phyloP scores from a whole-genome alignment of 2,329 filamentous ascomycete genomes.

The Aspergillus costaricaensis region DNA sequence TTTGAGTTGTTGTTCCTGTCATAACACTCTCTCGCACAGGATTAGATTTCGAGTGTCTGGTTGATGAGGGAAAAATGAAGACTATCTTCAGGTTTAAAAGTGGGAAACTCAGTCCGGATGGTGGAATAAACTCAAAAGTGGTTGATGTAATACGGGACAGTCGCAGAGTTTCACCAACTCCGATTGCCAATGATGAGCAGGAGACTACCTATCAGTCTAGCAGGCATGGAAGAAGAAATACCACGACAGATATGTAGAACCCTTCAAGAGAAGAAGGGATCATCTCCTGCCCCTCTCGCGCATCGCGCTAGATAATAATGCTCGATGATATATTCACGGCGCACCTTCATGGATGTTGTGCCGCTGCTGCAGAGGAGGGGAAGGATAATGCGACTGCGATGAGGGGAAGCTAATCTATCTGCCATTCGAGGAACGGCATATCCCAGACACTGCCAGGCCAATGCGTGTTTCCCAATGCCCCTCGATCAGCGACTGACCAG shows the following conservation, averaged over 20 bases:
- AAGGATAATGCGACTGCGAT: conserved; percentile 1
- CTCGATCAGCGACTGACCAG: conserved; percentile 13
- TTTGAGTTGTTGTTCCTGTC: not conserved
- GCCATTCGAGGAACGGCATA: not conserved
- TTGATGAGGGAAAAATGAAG: not conserved
- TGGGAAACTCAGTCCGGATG: not conserved
- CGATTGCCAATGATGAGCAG: not conserved
- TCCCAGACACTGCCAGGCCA: conserved; percentile 6
- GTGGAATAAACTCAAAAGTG: conserved; percentile 1
- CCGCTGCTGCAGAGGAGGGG: conserved; percentile 7
- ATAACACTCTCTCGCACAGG: not conserved
- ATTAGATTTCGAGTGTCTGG: not conserved
- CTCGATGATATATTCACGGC: not conserved
- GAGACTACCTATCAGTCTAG: not conserved
- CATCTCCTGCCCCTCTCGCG: not conserved
- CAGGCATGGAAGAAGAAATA: not conserved
- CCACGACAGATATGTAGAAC: not conserved
- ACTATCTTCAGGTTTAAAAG: not conserved
- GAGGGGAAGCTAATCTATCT: conserved; percentile 10
- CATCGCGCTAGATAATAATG: conserved; percentile 1
- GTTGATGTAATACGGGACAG: conserved; percentile 1
- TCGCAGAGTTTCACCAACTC: not conserved
- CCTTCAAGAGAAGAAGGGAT: conserved; percentile 6
- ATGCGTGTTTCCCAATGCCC: conserved; percentile 9
- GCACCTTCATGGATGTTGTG: not conserved